Evolutionary conservation across 148 eudicot genomes (phyloP), one percentile per base, ranked within the genome.

Genomic region (Rhododendron kiyosumense): DNA sequence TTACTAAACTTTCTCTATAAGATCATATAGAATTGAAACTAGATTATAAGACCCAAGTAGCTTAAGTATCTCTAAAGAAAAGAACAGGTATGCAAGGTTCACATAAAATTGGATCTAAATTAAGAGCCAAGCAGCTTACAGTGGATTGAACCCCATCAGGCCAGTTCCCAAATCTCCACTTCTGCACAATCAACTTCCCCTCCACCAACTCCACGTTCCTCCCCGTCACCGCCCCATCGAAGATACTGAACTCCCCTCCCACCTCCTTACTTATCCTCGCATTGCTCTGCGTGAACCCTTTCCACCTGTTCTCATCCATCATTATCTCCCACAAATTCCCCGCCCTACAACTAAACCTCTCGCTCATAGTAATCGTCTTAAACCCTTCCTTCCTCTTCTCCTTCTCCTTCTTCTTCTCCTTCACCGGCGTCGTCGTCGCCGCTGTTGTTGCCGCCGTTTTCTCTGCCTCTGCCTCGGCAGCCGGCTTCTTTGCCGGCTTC

Each of bases 261-360:
- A 95, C 98, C 32, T 95, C 93, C 89, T 90, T 97, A 83, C 96
- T 95, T 20, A 95, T 97, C 93, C 82, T 91, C 0, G 98, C 96
- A 91, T 94, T 95, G 86, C 98, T 95, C 94, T 94, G 96, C 1
- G 99, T 95, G 91, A 97, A 97, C 1, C 99, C 99, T 86, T 93
- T 97, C 99, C 99, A 97, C 85, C 99, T 93, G 84, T 94, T 97
- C 89, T 97, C 99, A 91, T 97, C 99, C 98, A 95, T 97, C 93
- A 97, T 65, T 13, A 97, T 95, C 93, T 97, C 98, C 80, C 71
- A 97, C 93, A 97, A 75, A 89, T 95, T 93, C 57, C 30, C 86
- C 8, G 95, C 95, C 87, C 98, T 89, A 86, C 98, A 95, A 59
- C 95, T 92, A 73, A 97, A 97, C 92, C 88, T 97, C 91, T 97